Evolutionary conservation across 208 protist genomes (phyloP).

Genomic region (Trypanosoma scelopori): DNA sequence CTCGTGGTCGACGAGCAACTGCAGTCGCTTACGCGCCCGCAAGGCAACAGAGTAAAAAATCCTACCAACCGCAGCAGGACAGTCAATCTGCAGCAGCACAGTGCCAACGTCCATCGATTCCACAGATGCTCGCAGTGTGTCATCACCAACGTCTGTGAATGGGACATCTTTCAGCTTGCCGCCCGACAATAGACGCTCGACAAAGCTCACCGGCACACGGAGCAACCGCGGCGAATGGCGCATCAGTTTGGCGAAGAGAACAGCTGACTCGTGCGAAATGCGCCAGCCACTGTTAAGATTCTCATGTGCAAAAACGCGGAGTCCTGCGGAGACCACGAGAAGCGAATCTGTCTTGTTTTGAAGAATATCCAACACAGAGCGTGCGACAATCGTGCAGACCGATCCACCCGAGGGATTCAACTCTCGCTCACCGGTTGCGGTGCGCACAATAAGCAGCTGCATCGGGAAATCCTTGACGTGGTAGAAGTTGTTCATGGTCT

Average conservation of each 20-base stretch:
- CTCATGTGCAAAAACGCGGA: conserved; percentile 75
- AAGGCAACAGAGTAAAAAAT: conserved; percentile 66
- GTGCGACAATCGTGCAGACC: conserved; percentile 65
- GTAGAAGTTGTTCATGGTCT: conserved; percentile 56
- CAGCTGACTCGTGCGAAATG: conserved; percentile 65
- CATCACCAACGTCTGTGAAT: conserved; percentile 57
- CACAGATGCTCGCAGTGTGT: conserved; percentile 35
- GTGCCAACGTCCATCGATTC: conserved; percentile 59
- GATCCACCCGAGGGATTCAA: conserved; percentile 55
- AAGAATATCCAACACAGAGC: conserved; percentile 48
- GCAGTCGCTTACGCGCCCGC: conserved; percentile 63
- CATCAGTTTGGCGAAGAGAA: conserved; percentile 74
- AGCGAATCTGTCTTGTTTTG: conserved; percentile 61
- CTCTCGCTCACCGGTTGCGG: conserved; percentile 62
- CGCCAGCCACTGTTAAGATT: conserved; percentile 70
- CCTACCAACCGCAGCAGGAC: conserved; percentile 29
- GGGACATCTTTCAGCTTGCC: conserved; percentile 70
- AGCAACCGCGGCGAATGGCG: conserved; percentile 49
- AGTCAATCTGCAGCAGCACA: conserved; percentile 54
- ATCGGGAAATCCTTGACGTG: conserved; percentile 48
- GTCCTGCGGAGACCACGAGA: conserved; percentile 72
- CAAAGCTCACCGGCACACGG: conserved; percentile 45
- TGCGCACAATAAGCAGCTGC: conserved; percentile 62
- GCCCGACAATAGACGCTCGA: conserved; percentile 51
- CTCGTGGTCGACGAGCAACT: conserved; percentile 81